Evolutionary conservation across 495 filamentous ascomycete genomes (phyloP), one percentile per base, ranked within the genome.

Genomic region (Tuber calosporum): DNA sequence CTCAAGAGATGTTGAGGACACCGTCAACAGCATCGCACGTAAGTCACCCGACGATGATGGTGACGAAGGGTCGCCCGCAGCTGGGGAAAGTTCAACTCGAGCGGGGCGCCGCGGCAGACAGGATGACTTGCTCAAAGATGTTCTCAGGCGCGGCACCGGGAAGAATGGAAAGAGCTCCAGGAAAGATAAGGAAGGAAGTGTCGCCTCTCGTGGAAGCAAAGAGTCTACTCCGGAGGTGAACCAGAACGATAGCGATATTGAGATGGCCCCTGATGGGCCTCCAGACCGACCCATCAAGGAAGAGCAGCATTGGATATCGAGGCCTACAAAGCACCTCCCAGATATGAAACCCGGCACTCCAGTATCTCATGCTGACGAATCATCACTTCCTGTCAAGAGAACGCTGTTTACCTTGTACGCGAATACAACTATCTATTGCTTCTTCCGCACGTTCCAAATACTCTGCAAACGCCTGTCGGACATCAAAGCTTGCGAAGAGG

Each of bases 391-490:
- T 37, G 96, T 92, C 84, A 86, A 87, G 76, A 91, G 95, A 72
- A 87, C 88, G 13, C 86, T 85, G 75, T 97, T 91, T 84, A 92
- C 93, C 75, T 87, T 98, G 79, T 99, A 94, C 84, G 90, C 89
- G 81, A 98, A 96, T 82, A 86, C 92, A 73, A 90, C 90, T 67
- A 91, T 99, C 66, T 94, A 91, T 79, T 92, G 92, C 83, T 97
- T 99, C 85, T 91, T 99, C 85, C 90, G 91, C 30, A 88, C 94
- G 45, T 96, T 98, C 83, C 89, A 95, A 82, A 90, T 91, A 4
- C 85, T 98, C 9, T 98, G 94, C 82, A 88, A 90, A 74, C 90
- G 96, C 45, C 87, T 99, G 19, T 84, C 89, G 72, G 88, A 90
- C 70, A 88, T 98, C 83, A 97, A 97, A 84, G 84, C 88, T 39